Conservation (phyloP, 2,329 filamentous ascomycete genomes). For the Cercospora janseana region DNA sequence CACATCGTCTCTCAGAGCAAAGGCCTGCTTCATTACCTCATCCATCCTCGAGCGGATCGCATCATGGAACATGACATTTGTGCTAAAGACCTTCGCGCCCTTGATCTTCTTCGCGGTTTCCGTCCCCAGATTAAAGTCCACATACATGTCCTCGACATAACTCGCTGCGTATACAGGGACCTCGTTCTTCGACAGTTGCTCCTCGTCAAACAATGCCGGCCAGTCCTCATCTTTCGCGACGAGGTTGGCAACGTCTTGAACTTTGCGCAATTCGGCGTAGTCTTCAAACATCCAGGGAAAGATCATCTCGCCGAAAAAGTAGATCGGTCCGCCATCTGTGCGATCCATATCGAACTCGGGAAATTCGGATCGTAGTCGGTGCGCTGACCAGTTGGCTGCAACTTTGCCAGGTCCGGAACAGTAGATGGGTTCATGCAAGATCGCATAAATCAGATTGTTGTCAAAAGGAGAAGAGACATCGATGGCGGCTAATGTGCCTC, state of each 20-base stretch:
- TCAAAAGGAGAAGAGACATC: constrained; percentile 71
- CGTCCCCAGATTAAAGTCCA: constrained; percentile 71
- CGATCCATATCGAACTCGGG: constrained; percentile 49
- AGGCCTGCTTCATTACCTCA: constrained; percentile 73
- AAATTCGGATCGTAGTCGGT: constrained; percentile 57
- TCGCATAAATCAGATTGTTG: constrained; percentile 74
- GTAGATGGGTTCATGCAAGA: constrained; percentile 87
- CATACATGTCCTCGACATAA: constrained; percentile 89
- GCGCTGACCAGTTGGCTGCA: constrained; percentile 72
- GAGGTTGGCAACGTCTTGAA: constrained; percentile 67
- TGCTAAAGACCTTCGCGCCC: constrained; percentile 76
- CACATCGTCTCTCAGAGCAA: constrained; percentile 70
- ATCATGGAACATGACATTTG: constrained; percentile 84
- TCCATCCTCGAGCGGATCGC: constrained; percentile 70
- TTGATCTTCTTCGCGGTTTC: constrained; percentile 73
- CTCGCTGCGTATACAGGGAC: constrained; percentile 84
- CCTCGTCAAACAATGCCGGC: constrained; percentile 72
- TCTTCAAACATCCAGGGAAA: constrained; percentile 81
- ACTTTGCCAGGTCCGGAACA: constrained; percentile 57
- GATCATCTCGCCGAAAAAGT: constrained; percentile 91
- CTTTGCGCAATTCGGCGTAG: constrained; percentile 68
- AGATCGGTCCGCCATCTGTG: constrained; percentile 54
- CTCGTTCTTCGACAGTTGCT: constrained; percentile 69
- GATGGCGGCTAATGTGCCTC: constrained; percentile 65
- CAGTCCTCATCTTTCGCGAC: constrained; percentile 69